Conservation (phyloP, 176 grass and related monocot species). For the Lolium rigidum region DNA sequence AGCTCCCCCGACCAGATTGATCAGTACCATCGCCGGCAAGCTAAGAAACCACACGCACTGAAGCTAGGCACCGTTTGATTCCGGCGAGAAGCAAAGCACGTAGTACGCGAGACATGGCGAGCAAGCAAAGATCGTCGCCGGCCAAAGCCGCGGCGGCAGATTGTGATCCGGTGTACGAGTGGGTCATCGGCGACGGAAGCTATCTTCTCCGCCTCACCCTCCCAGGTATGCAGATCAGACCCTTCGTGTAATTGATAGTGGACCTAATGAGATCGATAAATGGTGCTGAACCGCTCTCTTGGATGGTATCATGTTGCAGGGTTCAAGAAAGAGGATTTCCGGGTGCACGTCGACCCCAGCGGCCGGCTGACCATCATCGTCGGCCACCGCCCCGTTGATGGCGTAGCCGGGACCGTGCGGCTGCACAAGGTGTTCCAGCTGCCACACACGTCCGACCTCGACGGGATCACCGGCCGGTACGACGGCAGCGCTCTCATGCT, state of each 20-base stretch:
- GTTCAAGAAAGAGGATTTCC: constrained; percentile 59
- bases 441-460: constrained; percentile 48
- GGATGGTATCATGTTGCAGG: constrained; percentile 37
- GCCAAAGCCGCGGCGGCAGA: background rate
- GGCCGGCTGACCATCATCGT: constrained; percentile 54
- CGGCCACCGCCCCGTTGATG: constrained; percentile 28
- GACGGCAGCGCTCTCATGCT: constrained; percentile 47
- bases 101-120: constrained; percentile 30
- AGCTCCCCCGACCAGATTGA: background rate
- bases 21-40: background rate
- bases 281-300: background rate
- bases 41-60: background rate
- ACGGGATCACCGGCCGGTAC: constrained; percentile 49
- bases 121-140: constrained; percentile 16
- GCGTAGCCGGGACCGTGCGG: background rate
- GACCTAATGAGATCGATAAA: background rate
- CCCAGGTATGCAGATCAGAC: constrained; percentile 43
- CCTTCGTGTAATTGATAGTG: background rate
- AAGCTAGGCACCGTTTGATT: background rate
- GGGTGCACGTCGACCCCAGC: constrained; percentile 46
- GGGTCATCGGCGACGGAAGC: constrained; percentile 31
- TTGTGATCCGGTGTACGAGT: constrained; percentile 50
- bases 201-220: constrained; percentile 53
- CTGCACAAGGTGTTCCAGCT: constrained; percentile 55
- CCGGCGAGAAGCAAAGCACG: background rate